phyloP scores from a whole-genome alignment of 805 yeast species.

The Yarrowia osloensis region DNA sequence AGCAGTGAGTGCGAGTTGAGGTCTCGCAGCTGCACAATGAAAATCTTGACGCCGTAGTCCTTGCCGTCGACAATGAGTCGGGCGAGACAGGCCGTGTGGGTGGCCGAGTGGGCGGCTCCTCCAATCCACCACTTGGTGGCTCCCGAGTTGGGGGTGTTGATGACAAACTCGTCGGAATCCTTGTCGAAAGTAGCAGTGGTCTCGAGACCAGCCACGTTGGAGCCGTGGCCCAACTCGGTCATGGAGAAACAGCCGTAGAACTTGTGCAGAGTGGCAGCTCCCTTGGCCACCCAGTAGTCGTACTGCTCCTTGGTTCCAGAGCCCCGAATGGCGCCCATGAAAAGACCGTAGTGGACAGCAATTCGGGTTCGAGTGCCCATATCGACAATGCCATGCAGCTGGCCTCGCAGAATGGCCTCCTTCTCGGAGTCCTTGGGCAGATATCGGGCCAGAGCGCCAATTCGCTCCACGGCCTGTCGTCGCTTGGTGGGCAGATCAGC shows the following conservation, averaged over 20 bases:
- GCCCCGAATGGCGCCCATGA: conserved; percentile 78
- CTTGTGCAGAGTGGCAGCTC: conserved; percentile 44
- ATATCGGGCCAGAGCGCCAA: conserved; percentile 40
- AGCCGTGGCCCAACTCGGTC: conserved; percentile 93
- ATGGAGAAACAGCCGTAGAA: conserved; percentile 84
- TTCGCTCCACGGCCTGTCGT: conserved; percentile 42
- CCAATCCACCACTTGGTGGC: conserved; percentile 99
- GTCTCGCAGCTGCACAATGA: conserved; percentile 88
- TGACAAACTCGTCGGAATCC: conserved; percentile 62
- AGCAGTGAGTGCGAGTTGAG: conserved; percentile 60
- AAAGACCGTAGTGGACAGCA: conserved; percentile 86
- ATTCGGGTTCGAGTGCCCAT: conserved; percentile 79
- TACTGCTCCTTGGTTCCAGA: conserved; percentile 85
- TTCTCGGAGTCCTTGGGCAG: conserved; percentile 38
- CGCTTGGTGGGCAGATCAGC: conserved; percentile 48
- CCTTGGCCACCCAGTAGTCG: conserved; percentile 76
- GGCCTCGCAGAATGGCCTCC: conserved; percentile 37
- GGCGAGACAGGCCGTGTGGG: conserved; percentile 81
- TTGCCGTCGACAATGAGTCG: conserved; percentile 76
- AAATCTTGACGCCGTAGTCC: conserved; percentile 90
- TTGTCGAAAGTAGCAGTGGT: conserved; percentile 87
- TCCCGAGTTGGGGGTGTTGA: conserved; percentile 85
- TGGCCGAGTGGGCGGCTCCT: conserved; percentile 94
- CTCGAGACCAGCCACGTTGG: conserved; percentile 90
- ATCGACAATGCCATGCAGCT: conserved; percentile 50